Evolutionary conservation across 73 alveolate species (phyloP).

Genomic region (Tetrahymena borealis): DNA sequence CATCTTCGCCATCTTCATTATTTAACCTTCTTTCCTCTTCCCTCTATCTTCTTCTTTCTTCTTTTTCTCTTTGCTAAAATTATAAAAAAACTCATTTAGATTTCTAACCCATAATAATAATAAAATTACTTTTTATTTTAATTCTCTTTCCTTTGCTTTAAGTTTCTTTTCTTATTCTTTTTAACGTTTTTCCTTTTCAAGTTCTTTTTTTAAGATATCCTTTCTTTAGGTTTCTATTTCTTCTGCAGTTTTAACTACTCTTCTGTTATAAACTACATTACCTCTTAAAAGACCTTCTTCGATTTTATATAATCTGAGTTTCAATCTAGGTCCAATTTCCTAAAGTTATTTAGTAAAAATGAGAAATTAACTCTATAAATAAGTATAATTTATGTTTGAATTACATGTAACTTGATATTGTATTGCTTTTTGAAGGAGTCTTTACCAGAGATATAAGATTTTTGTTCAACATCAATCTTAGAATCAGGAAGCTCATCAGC

Average conservation of each 20-base stretch:
- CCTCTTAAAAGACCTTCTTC: conserved; percentile 80
- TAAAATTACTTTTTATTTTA: not conserved
- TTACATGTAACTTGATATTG: not conserved
- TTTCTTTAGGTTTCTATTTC: not conserved
- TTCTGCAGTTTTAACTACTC: not conserved
- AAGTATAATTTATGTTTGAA: not conserved
- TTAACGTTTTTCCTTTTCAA: not conserved
- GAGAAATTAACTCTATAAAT: conserved; percentile 19
- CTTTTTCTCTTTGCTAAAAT: not conserved
- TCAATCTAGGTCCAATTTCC: conserved; percentile 75
- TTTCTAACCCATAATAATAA: not conserved
- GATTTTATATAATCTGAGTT: conserved; percentile 60
- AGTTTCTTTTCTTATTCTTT: not conserved
- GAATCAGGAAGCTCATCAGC: conserved; percentile 40
- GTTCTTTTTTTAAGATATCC: not conserved
- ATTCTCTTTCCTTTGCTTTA: not conserved
- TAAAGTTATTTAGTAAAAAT: conserved; percentile 50
- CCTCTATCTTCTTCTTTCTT: not conserved
- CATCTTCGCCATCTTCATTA: not conserved
- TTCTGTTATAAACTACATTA: conserved; percentile 62
- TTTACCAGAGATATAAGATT: not conserved
- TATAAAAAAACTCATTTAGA: not conserved
- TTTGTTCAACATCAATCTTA: not conserved
- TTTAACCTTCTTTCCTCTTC: not conserved
- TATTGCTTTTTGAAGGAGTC: not conserved